Conservation (phyloP, 2,329 filamentous ascomycete genomes). For the Phialophora tarda region DNA sequence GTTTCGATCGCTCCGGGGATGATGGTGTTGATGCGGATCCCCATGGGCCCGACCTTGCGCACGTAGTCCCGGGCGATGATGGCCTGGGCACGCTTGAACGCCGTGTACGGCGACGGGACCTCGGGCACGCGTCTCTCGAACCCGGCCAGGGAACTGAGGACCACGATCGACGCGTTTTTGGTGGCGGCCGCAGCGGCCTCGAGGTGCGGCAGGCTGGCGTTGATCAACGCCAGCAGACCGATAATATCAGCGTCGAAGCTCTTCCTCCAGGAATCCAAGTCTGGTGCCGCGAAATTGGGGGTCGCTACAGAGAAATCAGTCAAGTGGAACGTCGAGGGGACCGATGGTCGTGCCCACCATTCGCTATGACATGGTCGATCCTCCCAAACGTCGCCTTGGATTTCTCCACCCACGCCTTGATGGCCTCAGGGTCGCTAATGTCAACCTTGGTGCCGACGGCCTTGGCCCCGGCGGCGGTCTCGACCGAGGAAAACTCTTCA, state of each 20-base stretch:
- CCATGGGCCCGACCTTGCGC: background rate
- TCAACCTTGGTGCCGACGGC: too few species aligned
- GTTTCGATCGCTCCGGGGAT: background rate
- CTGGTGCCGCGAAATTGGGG: too few species aligned
- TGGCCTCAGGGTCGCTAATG: too few species aligned
- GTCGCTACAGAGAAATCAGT: too few species aligned
- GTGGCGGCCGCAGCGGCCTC: background rate
- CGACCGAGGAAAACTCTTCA: too few species aligned
- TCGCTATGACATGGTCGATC: too few species aligned
- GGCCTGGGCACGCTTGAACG: slow-evolving; percentile 4
- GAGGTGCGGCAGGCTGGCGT: slow-evolving; percentile 1
- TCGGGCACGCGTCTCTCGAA: background rate
- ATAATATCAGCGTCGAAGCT: background rate
- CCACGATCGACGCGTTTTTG: slow-evolving; percentile 6
- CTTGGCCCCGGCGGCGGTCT: too few species aligned
- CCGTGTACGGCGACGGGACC: background rate
- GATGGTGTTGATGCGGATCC: slow-evolving; percentile 3
- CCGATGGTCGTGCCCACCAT: too few species aligned
- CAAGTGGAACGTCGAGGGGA: too few species aligned
- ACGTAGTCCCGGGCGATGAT: background rate
- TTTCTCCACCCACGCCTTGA: too few species aligned
- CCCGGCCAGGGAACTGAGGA: slow-evolving; percentile 3
- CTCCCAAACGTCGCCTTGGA: too few species aligned
- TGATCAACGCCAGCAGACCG: slow-evolving; percentile 1
- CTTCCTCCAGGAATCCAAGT: background rate